Evolutionary conservation across 2,329 filamentous ascomycete genomes (phyloP), one percentile per base, ranked within the genome.

Genomic region (Monascus ruber): DNA sequence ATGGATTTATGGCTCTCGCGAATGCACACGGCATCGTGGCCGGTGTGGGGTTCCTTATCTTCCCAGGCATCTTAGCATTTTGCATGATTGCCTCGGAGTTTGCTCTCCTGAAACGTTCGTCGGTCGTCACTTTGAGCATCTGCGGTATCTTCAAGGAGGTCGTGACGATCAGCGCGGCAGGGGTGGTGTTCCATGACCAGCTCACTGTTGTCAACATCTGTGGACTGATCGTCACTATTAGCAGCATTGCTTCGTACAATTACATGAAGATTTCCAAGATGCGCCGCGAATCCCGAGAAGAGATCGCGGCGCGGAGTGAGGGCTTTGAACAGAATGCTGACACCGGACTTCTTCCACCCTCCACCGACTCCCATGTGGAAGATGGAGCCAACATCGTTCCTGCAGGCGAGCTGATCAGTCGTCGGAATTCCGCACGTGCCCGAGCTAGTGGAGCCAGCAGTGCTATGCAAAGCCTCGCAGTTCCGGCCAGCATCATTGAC

Each of bases 131-230:
- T 0, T 73, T 98, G 34, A 93, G 84, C 37, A 95, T 98, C 51
- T 94, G 88, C 46, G 91, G 91, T 44, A 96, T 98, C 45, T 96
- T 98, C 72, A 98, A 98, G 62, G 91, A 98, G 66, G 91, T 96
- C 32, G 81, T 98, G 40, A 98, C 91, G 9, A 96, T 98, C 54
- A 81, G 78, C 32, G 87, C 86, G 1, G 89, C 89, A 0, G 83
- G 86, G 6, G 61, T 93, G 26, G 79, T 94, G 4, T 98, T 95
- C 68, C 76, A 91, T 52, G 91, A 98, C 58, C 77, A 75, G 36
- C 75, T 98, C 34, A 95, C 88, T 0, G 70, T 81, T 0, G 77
- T 98, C 68, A 98, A 98, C 60, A 69, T 95, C 6, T 75, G 83
- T 10, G 91, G 91, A 5, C 70, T 98, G 8, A 56, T 93, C n/a